A percentile compares a stretch with the other conserved stretches of the same genome.
Conservation (phyloP, 73 alveolate genomes). For the Paramecium caudatum region DNA sequence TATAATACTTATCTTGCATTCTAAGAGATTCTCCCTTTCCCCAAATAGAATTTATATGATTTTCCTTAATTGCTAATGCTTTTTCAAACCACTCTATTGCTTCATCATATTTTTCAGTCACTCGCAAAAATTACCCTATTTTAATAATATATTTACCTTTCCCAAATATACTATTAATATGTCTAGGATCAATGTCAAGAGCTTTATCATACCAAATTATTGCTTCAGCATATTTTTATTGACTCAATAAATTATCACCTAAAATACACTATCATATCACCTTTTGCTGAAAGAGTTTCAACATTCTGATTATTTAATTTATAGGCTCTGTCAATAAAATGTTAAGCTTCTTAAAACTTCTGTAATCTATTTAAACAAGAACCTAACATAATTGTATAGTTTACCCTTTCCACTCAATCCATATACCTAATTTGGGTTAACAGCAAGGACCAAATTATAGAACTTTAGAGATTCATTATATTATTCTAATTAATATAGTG, state of each 20-base stretch:
- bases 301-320: neutral
- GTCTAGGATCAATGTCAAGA: neutral
- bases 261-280: neutral
- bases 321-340: neutral
- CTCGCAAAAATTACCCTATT: slow-evolving; percentile 11
- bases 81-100: slow-evolving; percentile 38
- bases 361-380: neutral
- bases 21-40: slow-evolving; percentile 28
- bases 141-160: neutral
- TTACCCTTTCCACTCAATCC: slow-evolving; percentile 8
- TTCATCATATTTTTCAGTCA: slow-evolving; percentile 13
- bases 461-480: slow-evolving; percentile 9
- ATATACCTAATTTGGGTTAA: slow-evolving; percentile 1
- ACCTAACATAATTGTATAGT: neutral
- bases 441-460: neutral
- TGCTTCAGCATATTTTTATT: slow-evolving; percentile 31
- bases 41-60: slow-evolving; percentile 5
- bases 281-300: slow-evolving; percentile 28
- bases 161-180: neutral
- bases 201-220: slow-evolving; percentile 11
- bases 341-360: neutral
- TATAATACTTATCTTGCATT: slow-evolving; percentile 1
- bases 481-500: slow-evolving; percentile 16
- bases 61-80: neutral
- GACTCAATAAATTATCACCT: slow-evolving; percentile 20